Evolutionary conservation across 2,329 filamentous ascomycete genomes (phyloP), one percentile per base, ranked within the genome.

Genomic region (Aureobasidium pullulans): DNA sequence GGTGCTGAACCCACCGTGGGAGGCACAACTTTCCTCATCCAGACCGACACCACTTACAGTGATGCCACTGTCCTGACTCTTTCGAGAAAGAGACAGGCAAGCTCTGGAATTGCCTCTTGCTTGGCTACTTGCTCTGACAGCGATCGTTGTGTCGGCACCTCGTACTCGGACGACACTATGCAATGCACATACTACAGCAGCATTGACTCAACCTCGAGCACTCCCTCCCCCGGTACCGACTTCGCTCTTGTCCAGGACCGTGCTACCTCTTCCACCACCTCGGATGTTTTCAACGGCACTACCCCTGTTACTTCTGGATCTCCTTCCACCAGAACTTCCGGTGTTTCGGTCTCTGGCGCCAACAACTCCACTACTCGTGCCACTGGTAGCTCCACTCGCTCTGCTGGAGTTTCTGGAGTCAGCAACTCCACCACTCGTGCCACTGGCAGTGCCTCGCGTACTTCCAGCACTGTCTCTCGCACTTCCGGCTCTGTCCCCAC

Each of bases 1-100:
- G 39, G 39, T 4, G 32, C 53, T 9, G 5, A 4, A 15, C 7
- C 19, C 15, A 39, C 53, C 13, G 53, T 57, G 5, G 40, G 32
- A 6, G 42, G 32, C 2, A 28, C 15, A 4, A 57, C 40, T 15
- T 57, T 28, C 32, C 8, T 16, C 1, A 46, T 57, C 8, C 53
- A 57, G 23, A 39, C 13, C 11, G 53, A 57, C 6, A 47, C 42
- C 9, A 29, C 29, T 16, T 57, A 57, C 53, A 4, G n/a, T 23
- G 15, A 44, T 6, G 53, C 11, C 3, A 31, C 16, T 9, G 5
- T 36, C 10, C 34, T 57, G 2, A 29, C 2, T 11, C 53, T 57
- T 3, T 4, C 31, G 11, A 57, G 54, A 57, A 57, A 40, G 43
- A 57, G 54, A 57, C 54, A 57, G 54, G 32, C 54, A 8, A 16